Evolutionary conservation across 2,329 filamentous ascomycete species (phyloP), one percentile per base, ranked within the genome.

Genomic region (Neofusicoccum parvum): DNA sequence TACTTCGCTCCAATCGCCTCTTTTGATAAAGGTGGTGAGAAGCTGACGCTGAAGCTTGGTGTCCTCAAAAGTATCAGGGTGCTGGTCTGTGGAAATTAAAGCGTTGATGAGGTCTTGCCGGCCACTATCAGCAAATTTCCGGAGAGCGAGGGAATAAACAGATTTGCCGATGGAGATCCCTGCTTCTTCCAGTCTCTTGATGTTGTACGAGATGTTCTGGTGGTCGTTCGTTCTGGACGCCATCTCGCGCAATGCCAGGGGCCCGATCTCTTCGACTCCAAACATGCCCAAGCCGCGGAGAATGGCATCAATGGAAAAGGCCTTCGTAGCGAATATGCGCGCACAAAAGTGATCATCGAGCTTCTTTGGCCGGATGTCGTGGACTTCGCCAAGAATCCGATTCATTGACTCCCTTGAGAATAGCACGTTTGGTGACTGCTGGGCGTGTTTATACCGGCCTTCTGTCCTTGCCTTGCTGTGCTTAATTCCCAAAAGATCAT

Each of bases 261-360:
- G 90, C 0, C 93, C 93, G 68, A 97, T 89, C 41, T 83, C 80
- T 54, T 87, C 82, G 5, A 96, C 81, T 2, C 91, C 91, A 60
- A 96, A 85, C 71, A 90, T 87, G 65, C 85, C 83, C 17, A 95
- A 80, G 6, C 91, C 84, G 39, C 86, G 86, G 64, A 96, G 87
- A 32, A 92, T 87, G 69, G 90, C 86, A 65, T 94, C 88, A 10
- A 93, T 81, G 1, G 89, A 86, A 23, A 95, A 84, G 75, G 91
- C 90, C 65, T 83, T 89, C 1, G 88, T 90, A 10, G 93, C 93
- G 74, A 97, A 94, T 80, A 92, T 88, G 68, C 89, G 86, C n/a
- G 93, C 90, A 17, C 91, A 90, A 36, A 96, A 84, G 0, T 81
- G 78, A 74, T 95, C 92, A 71, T 78, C 75, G 53, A 83, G 75